Evolutionary conservation across 352 stramenopile genomes (phyloP), one percentile per base, ranked within the genome.

Genomic region (Pythium insidiosum): DNA sequence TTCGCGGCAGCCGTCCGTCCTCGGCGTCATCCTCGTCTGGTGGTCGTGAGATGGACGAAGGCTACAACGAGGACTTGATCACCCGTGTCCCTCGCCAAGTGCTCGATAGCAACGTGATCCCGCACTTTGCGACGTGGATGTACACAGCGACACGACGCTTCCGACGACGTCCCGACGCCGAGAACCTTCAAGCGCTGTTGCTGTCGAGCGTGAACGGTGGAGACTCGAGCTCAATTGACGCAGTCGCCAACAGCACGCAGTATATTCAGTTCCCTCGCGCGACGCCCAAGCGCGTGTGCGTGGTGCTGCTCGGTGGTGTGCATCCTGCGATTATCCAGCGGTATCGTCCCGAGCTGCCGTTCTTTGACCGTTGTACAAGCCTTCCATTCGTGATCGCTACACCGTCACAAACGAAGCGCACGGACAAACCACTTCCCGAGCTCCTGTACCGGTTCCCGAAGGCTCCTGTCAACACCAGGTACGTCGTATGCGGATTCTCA

Each of bases 101-200:
- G 20, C 50, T 60, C 28, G 28, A 26, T 15, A 90, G 78, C 48
- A 59, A 70, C n/a, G 75, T 90, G 41, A 47, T 90, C 28, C 64
- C 88, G 19, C 62, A 84, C 47, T 90, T 90, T 50, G 67, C 53
- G 9, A 49, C 56, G 39, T 90, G 78, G 78, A 82, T 87, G 70
- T 67, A 68, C 20, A 40, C 61, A n/a, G 54, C 63, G 5, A 47
- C 43, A 19, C 37, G 26, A 5, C 56, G 63, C 13, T 61, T 40
- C 30, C 66, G 70, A 9, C 65, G 69, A 24, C 68, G 77, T 1
- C 39, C 86, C 36, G 53, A 75, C 25, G 56, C 83, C 1, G 65
- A 86, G 15, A 74, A 88, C 38, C 47, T 88, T 23, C 74, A 85
- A 44, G 55, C 70, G 33, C 44, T 90, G 26, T 29, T 90, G 36